Conservation (phyloP, 176 grass and related monocot species). For the Avena atlantica region DNA sequence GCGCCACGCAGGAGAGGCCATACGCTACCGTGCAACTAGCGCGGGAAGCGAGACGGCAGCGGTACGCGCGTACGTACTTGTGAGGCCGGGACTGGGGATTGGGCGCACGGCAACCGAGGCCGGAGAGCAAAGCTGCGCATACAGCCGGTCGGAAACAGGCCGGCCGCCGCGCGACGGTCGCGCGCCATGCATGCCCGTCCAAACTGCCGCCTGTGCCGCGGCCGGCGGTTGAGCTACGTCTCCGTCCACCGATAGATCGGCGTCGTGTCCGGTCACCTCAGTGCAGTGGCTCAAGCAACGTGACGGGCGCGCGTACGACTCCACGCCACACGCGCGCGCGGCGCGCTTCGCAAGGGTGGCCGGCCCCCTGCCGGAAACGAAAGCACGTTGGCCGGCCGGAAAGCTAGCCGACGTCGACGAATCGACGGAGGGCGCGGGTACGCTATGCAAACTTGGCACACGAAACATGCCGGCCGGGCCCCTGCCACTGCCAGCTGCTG, state of each 20-base stretch:
- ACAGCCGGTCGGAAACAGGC: conserved; percentile 10
- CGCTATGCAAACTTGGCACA: neutral
- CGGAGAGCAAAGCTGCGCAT: neutral
- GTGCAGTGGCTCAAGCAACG: neutral
- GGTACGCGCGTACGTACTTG: neutral
- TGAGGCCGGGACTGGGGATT: conserved; percentile 26
- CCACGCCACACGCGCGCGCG: neutral
- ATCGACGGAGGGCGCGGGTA: neutral
- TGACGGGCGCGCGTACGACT: neutral
- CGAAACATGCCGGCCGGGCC: neutral
- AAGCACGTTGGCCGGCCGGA: neutral
- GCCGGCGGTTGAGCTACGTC: neutral
- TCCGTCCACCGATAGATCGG: neutral
- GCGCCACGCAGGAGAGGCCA: neutral
- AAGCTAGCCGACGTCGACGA: neutral
- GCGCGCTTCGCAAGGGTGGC: neutral
- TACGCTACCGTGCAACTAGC: neutral
- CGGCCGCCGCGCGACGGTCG: neutral
- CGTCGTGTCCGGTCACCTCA: neutral
- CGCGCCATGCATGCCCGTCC: conserved; percentile 12
- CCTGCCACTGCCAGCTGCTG: neutral
- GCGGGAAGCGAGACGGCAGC: neutral
- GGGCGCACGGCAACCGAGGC: conserved; percentile 47
- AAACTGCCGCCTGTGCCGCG: neutral
- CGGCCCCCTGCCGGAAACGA: neutral